Conservation (phyloP, 371 early-diverging fungal species). For the Haplosporangium sp. region DNA sequence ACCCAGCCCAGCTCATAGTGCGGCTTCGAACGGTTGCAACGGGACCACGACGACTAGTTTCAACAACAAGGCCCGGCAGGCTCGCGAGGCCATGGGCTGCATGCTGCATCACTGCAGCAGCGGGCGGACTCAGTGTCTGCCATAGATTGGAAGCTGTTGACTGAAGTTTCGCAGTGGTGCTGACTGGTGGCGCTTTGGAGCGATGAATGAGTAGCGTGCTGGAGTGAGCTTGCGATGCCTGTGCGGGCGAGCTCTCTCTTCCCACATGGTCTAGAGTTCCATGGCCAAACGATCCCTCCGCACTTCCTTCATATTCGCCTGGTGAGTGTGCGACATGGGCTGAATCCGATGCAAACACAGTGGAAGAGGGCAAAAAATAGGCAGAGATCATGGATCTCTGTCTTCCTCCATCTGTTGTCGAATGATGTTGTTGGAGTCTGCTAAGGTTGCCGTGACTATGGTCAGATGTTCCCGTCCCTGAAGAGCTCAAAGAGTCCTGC, state of each 20-base stretch:
- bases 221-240: slow-evolving; percentile 25
- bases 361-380: slow-evolving; percentile 45
- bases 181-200: slow-evolving; percentile 53
- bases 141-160: slow-evolving; percentile 46
- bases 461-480: slow-evolving; percentile 34
- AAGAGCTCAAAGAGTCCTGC: slow-evolving; percentile 41
- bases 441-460: slow-evolving; percentile 28
- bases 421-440: slow-evolving; percentile 17
- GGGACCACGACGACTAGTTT: slow-evolving; percentile 47
- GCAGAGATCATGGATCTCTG: slow-evolving; percentile 46
- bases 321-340: slow-evolving; percentile 21
- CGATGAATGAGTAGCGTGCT: slow-evolving; percentile 45
- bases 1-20: slow-evolving; percentile 50
- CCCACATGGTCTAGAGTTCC: slow-evolving; percentile 4
- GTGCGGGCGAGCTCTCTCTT: slow-evolving; percentile 19
- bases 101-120: slow-evolving; percentile 48
- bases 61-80: slow-evolving; percentile 45
- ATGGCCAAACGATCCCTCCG: slow-evolving; percentile 25
- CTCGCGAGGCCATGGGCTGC: slow-evolving; percentile 52
- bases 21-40: slow-evolving; percentile 48
- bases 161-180: slow-evolving; percentile 44
- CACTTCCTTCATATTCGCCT: slow-evolving; percentile 22
- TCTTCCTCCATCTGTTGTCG: slow-evolving; percentile 11
- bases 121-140: slow-evolving; percentile 54
- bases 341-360: slow-evolving; percentile 50